Percentiles rank a stretch among this genome's conserved stretches.
Conservation (phyloP, 1,139 yeast genomes). For the Scheffersomyces lignicola region DNA sequence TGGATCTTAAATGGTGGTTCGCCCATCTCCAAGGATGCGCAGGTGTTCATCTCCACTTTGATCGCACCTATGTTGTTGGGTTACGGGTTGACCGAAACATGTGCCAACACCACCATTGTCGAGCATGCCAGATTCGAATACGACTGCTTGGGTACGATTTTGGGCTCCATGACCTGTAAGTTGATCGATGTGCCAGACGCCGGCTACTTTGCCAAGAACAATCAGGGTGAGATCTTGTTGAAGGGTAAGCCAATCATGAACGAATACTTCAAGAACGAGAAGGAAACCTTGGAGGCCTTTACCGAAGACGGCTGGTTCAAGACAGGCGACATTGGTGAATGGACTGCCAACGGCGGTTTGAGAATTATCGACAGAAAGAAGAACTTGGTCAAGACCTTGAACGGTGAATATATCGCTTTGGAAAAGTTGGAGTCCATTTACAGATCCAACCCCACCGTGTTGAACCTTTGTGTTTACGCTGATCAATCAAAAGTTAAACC, state of each 20-base stretch:
- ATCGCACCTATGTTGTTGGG: slow-evolving; percentile 92
- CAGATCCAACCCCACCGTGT: slow-evolving; percentile 77
- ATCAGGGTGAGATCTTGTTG: slow-evolving; percentile 90
- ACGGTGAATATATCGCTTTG: slow-evolving; percentile 97
- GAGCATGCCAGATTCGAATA: slow-evolving; percentile 65
- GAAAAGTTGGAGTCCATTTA: slow-evolving; percentile 87
- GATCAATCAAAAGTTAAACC: slow-evolving; percentile 87
- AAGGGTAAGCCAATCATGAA: slow-evolving; percentile 71
- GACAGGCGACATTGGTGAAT: slow-evolving; percentile 97
- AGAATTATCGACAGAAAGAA: slow-evolving; percentile 91
- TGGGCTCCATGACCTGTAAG: slow-evolving; percentile 83
- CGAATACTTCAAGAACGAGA: slow-evolving; percentile 80
- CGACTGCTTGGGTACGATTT: slow-evolving; percentile 80
- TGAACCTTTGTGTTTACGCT: slow-evolving; percentile 90
- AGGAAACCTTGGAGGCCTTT: slow-evolving; percentile 78
- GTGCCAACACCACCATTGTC: slow-evolving; percentile 79
- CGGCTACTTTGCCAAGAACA: slow-evolving; percentile 85
- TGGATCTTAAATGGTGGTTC: slow-evolving; percentile 90
- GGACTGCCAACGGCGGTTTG: slow-evolving; percentile 79
- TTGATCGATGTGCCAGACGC: slow-evolving; percentile 90
- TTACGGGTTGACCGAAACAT: slow-evolving; percentile 95
- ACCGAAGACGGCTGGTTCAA: slow-evolving; percentile 90
- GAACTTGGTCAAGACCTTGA: slow-evolving; percentile 91
- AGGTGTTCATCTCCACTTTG: slow-evolving; percentile 71
- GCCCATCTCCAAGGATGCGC: slow-evolving; percentile 85